Base-by-base conservation (phyloP, 1,139 yeast genomes). In the Geotrichum candidum region DNA sequence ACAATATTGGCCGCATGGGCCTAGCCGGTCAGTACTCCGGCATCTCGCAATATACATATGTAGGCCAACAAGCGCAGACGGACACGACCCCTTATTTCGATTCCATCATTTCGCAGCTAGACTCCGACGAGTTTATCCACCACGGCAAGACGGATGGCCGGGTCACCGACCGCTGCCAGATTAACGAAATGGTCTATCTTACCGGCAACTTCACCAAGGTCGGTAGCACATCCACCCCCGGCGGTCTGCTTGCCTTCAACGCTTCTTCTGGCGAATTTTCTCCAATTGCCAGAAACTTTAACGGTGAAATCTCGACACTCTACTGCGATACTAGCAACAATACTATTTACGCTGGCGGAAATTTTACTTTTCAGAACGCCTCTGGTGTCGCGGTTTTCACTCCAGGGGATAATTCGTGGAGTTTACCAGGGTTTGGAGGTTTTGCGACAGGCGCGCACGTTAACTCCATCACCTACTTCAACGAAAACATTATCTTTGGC, bases 301-400 rank as follows among this genome's bases (percentile, higher is more conserved):
- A 75, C 51, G 94, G 96, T 1, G 69, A 78, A 0, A 84, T 88
- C 4, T 76, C 75, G 25, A 76, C 89, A 0, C 77, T 85, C 0
- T 80, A 78, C 69, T 77, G 80, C 70, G 80, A 82, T 68, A 69
- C 77, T 2, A 82, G 81, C 64, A 74, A 76, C 48, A 76, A 81
- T 22, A 66, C 82, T 33, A 80, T 90, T 0, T 90, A 89, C 70
- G 80, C 90, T 58, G 99, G 98, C 9, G 99, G 99, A 29, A 79
- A 83, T 64, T 84, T 94, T 68, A 73, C 80, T 18, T 86, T 77
- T 63, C 78, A 83, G 63, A 74, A 78, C 52, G 79, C 88, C 0
- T 75, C 80, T 64, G 89, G 94, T 59, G 88, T 84, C 0, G 86
- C 90, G 11, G 75, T 85, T 10, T 92, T 90, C 79, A 81, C 89